Evolutionary conservation across 2,329 filamentous ascomycete genomes (phyloP).

Genomic region (Diaporthe citriasiana): DNA sequence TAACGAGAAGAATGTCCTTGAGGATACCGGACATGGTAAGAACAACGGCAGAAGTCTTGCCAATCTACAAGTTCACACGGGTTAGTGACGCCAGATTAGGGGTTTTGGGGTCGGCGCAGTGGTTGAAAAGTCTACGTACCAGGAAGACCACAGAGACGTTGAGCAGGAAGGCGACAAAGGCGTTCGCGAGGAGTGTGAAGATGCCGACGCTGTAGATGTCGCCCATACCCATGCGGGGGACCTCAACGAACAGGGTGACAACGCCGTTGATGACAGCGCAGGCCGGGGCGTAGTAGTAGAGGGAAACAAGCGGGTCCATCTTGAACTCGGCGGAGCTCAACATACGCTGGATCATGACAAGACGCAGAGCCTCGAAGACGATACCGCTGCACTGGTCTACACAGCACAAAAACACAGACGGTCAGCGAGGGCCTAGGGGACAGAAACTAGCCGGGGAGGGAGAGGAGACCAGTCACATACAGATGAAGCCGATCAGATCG

Average conservation of each 20-base stretch:
- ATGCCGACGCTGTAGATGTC: conserved; percentile 79
- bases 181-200: conserved; percentile 78
- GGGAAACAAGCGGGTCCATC: conserved; percentile 87
- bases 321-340: conserved; percentile 84
- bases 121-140: conserved; percentile 62
- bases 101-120: neutral
- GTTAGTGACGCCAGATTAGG: neutral
- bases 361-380: conserved; percentile 80
- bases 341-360: conserved; percentile 83
- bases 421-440: neutral
- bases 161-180: conserved; percentile 79
- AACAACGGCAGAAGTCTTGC: conserved; percentile 81
- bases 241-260: conserved; percentile 77
- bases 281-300: conserved; percentile 87
- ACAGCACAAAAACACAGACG: neutral
- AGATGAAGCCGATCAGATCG: conserved; percentile 79
- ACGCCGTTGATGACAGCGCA: conserved; percentile 83
- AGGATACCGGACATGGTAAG: conserved; percentile 80
- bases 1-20: conserved; percentile 80
- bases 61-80: conserved; percentile 60
- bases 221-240: conserved; percentile 73
- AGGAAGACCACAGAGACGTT: conserved; percentile 86
- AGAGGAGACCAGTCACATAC: conserved; percentile 45
- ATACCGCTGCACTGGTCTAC: conserved; percentile 79
- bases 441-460: neutral